phyloP scores from a whole-genome alignment of 164 flowering plant species.

The Vitis rotundifolia region DNA sequence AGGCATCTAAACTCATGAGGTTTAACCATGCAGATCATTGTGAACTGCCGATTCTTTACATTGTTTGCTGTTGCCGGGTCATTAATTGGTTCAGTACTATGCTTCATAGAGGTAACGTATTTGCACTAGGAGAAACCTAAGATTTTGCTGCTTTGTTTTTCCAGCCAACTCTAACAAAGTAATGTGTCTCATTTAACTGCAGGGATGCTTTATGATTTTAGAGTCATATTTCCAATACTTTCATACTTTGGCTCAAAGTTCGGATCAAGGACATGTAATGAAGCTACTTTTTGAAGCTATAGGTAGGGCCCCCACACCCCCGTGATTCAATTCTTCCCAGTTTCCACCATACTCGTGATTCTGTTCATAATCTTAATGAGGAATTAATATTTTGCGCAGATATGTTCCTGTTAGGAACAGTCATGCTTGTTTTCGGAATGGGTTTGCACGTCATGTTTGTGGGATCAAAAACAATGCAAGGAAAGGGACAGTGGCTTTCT shows the following conservation, averaged over 20 bases:
- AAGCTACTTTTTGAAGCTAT: constrained; percentile 66
- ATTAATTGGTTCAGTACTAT: constrained; percentile 70
- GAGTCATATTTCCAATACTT: constrained; percentile 67
- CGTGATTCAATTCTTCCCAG: not conserved
- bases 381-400: constrained; percentile 41
- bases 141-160: not conserved
- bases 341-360: not conserved
- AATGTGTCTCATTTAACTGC: constrained; percentile 14
- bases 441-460: constrained; percentile 68
- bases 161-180: not conserved
- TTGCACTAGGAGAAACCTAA: too few relatives aligned
- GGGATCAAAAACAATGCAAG: constrained; percentile 36
- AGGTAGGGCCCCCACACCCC: constrained; percentile 35
- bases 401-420: constrained; percentile 78
- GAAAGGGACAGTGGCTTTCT: constrained; percentile 25
- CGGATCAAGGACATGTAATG: constrained; percentile 52
- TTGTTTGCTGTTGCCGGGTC: constrained; percentile 73
- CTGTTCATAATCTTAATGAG: not conserved
- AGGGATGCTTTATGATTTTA: constrained; percentile 61
- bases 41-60: constrained; percentile 80
- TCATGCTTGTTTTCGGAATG: constrained; percentile 68
- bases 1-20: too few relatives aligned
- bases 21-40: constrained; percentile 49
- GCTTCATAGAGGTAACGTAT: constrained; percentile 73
- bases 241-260: constrained; percentile 32